phyloP scores from a whole-genome alignment of 371 early-diverging fungal genomes.

The Hamiltosporidium tvaerminnensis region DNA sequence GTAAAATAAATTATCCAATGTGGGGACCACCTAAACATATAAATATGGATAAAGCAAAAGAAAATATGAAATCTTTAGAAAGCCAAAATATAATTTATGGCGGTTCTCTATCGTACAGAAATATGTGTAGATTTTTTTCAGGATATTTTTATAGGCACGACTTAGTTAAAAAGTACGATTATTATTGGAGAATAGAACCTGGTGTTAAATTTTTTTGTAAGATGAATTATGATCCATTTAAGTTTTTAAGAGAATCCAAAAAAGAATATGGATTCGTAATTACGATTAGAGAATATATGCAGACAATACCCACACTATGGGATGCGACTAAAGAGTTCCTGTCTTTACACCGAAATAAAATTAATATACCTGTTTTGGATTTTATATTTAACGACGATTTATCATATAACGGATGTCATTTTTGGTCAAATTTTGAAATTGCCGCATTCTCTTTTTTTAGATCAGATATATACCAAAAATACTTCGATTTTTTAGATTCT shows the following conservation, averaged over 20 bases:
- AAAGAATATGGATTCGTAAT: slow-evolving; percentile 67
- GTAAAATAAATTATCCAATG: slow-evolving; percentile 58
- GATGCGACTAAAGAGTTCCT: slow-evolving; percentile 54
- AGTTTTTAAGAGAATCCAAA: slow-evolving; percentile 57
- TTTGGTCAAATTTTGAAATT: slow-evolving; percentile 89
- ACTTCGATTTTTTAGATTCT: slow-evolving; percentile 65
- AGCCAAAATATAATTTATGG: slow-evolving; percentile 63
- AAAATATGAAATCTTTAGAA: slow-evolving; percentile 56
- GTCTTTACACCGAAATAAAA: background rate
- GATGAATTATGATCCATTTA: slow-evolving; percentile 67
- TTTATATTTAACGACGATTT: slow-evolving; percentile 31
- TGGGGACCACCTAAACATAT: slow-evolving; percentile 69
- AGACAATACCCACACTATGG: slow-evolving; percentile 68
- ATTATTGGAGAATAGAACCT: slow-evolving; percentile 89
- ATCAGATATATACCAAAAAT: slow-evolving; percentile 57
- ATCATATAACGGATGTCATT: slow-evolving; percentile 61
- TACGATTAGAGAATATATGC: slow-evolving; percentile 59
- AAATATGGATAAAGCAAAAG: slow-evolving; percentile 57
- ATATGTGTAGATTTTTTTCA: slow-evolving; percentile 78
- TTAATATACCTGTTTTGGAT: slow-evolving; percentile 13
- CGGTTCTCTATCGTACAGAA: slow-evolving; percentile 64
- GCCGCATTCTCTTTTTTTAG: slow-evolving; percentile 66
- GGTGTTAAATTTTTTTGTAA: slow-evolving; percentile 66
- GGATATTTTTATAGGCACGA: slow-evolving; percentile 72
- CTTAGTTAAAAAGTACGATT: slow-evolving; percentile 62